These are phyloP conservation scores for Xylaria sp. DNA, from an alignment of 2,329 filamentous ascomycete genomes.

Conservation along the genomic window DNA sequence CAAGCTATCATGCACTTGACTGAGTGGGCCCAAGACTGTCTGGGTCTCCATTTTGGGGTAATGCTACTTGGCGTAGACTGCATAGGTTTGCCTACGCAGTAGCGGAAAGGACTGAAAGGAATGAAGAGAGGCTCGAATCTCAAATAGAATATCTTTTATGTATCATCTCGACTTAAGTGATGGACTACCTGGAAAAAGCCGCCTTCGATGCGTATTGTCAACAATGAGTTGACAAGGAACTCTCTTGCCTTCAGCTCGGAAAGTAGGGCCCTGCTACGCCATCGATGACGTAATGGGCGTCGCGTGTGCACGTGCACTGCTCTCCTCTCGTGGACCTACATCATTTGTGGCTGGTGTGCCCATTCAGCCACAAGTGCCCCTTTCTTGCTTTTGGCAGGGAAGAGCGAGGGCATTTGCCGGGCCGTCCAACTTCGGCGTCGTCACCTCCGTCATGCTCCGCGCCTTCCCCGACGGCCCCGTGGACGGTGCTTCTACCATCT, in stretches of 20 bases:
- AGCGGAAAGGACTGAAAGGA: no score
- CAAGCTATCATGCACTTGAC: background rate
- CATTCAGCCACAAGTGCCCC: no score
- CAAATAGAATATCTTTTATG: background rate
- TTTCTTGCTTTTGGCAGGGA: no score
- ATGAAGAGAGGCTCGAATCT: background rate
- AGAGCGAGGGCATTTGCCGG: no score
- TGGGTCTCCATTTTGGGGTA: conserved; percentile 6
- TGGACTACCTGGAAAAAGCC: background rate
- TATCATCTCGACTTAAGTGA: background rate
- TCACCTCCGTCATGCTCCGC: no score
- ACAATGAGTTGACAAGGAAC: background rate
- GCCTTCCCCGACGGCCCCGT: no score
- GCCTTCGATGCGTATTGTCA: background rate
- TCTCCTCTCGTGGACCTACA: no score
- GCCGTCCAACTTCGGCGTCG: no score
- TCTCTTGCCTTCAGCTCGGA: background rate
- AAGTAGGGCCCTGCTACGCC: background rate
- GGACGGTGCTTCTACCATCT: no score
- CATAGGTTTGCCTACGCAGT: no score
- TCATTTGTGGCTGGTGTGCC: no score
- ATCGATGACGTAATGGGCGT: background rate
- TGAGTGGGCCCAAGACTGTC: background rate
- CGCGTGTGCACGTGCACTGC: background rate
- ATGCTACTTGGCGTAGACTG: background rate